Evolutionary conservation across 176 grass and related monocot species (phyloP).

Genomic region (Panicum miliaceum): DNA sequence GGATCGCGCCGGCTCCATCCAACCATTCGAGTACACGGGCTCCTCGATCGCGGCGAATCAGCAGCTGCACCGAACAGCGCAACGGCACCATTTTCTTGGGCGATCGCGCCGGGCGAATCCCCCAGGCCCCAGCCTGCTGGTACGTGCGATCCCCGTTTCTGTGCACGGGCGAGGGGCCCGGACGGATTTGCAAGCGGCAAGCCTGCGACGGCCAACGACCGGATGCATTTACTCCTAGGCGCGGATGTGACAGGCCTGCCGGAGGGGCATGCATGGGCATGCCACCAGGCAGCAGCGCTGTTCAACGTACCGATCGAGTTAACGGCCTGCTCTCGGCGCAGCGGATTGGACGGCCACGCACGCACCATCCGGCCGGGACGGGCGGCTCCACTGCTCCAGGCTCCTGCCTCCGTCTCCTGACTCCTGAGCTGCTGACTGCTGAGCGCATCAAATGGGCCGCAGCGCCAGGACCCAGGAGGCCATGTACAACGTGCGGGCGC

Average conservation of each 20-base stretch:
- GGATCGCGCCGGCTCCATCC: not conserved
- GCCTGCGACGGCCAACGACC: not conserved
- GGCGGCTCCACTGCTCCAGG: too few relatives aligned
- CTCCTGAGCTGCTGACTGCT: not conserved
- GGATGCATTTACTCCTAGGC: not conserved
- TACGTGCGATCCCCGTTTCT: not conserved
- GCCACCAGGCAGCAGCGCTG: not conserved
- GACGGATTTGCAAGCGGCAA: not conserved
- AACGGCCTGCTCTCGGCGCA: constrained; percentile 2
- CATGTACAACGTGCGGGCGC: not conserved
- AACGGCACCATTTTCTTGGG: not conserved
- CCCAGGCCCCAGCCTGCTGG: too few relatives aligned
- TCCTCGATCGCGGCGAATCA: not conserved
- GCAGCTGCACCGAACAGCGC: not conserved
- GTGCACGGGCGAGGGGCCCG: not conserved
- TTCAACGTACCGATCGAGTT: not conserved
- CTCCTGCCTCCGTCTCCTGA: too few relatives aligned
- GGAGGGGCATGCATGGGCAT: not conserved
- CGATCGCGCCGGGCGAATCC: not conserved
- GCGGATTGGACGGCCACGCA: not conserved
- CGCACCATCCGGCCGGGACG: not conserved
- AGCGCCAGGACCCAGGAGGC: not conserved
- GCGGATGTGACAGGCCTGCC: not conserved
- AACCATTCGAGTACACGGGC: not conserved
- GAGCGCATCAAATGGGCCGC: not conserved